These are phyloP conservation scores for Pythium insidiosum DNA, from an alignment of 352 stramenopile genomes.

Conservation along the genomic window DNA sequence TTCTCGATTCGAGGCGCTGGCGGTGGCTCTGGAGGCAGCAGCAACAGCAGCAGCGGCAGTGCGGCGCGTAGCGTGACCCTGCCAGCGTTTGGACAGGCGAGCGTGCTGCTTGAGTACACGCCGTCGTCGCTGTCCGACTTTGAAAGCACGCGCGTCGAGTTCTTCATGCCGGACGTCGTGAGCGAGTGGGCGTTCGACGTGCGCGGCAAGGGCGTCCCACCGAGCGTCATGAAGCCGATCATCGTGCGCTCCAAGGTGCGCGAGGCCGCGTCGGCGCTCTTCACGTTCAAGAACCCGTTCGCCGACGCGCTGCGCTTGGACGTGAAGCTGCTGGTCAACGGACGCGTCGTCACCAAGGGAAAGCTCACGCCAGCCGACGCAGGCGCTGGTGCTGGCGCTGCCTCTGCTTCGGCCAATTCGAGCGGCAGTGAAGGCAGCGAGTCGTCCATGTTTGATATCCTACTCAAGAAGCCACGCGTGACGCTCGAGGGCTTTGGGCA, in stretches of 20 bases:
- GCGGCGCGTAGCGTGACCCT: slow-evolving; percentile 27
- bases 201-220: slow-evolving; percentile 61
- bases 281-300: slow-evolving; percentile 93
- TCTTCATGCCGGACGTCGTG: slow-evolving; percentile 62
- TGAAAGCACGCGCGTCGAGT: slow-evolving; percentile 58
- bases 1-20: slow-evolving; percentile 70
- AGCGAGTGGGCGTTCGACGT: slow-evolving; percentile 89
- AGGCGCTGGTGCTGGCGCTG: too few relatives aligned
- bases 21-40: slow-evolving; percentile 1
- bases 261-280: slow-evolving; percentile 77
- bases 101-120: slow-evolving; percentile 82
- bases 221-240: slow-evolving; percentile 88
- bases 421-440: too few relatives aligned
- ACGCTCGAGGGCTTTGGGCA: slow-evolving; percentile 76
- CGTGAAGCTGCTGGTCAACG: slow-evolving; percentile 50
- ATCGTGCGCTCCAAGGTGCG: slow-evolving; percentile 60
- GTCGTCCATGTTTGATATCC: slow-evolving; percentile 52
- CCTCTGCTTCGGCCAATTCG: too few relatives aligned
- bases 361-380: too few relatives aligned
- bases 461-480: slow-evolving; percentile 65
- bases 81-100: slow-evolving; percentile 55
- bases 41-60: background rate
- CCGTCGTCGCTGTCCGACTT: slow-evolving; percentile 84
- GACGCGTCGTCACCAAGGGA: slow-evolving; percentile 2
- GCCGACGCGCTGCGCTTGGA: slow-evolving; percentile 69